Evolutionary conservation across 108 stramenopile species (phyloP).

Genomic region (Aurantiochytrium sp.): DNA sequence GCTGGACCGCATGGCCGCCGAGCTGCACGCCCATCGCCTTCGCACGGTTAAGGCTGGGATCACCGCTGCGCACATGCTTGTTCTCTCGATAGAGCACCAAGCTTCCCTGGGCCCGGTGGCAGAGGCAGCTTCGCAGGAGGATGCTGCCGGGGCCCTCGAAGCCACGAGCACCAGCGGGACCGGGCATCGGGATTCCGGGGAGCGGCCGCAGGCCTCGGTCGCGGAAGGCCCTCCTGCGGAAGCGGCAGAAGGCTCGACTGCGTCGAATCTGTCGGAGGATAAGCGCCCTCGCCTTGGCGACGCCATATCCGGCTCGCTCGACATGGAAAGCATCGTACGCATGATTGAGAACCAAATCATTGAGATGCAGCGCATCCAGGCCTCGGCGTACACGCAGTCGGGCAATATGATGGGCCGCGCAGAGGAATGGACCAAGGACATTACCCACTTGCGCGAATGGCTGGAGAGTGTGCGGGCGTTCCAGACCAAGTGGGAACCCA

Average conservation of each 20-base stretch:
- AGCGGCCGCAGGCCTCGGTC: no score
- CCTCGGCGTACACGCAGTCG: not conserved
- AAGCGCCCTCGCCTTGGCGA: no score
- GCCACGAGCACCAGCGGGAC: no score
- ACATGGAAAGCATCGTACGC: not conserved
- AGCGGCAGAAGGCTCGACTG: no score
- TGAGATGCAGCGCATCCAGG: not conserved
- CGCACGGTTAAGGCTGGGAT: not conserved
- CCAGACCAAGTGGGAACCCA: slow-evolving; percentile 20
- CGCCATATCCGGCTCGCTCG: no score
- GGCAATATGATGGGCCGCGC: not conserved
- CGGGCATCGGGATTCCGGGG: no score
- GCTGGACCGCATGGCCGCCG: not conserved
- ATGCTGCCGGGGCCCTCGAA: no score
- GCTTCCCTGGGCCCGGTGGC: no score
- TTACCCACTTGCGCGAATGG: not conserved
- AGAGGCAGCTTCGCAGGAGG: no score
- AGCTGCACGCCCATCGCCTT: not conserved
- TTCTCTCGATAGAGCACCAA: not conserved
- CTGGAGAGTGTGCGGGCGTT: not conserved
- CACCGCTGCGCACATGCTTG: not conserved
- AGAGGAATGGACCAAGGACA: not conserved
- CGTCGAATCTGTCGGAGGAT: no score
- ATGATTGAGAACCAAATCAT: not conserved
- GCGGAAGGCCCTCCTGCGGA: no score